Conservation (phyloP, 345 rosid species). For the Eucalyptus albens region DNA sequence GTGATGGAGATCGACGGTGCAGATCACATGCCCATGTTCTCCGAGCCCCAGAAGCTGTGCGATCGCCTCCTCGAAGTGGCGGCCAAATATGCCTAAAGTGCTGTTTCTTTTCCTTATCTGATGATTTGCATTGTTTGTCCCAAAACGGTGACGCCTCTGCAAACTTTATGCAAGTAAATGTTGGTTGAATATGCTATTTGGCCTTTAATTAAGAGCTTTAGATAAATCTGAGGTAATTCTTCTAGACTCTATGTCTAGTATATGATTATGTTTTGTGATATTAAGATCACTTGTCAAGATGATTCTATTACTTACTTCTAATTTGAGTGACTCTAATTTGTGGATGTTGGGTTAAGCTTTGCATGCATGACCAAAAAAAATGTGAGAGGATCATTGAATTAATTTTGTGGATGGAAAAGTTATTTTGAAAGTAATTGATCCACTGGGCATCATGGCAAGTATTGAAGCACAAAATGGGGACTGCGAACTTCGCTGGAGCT, state of each 20-base stretch:
- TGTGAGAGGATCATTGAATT: not conserved
- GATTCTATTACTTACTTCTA: too few species aligned
- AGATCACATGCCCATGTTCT: constrained; percentile 31
- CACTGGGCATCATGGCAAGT: not conserved
- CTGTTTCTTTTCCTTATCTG: not conserved
- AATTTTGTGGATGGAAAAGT: not conserved
- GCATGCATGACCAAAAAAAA: not conserved
- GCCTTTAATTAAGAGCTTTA: not conserved
- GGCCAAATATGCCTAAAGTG: not conserved
- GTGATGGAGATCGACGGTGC: constrained; percentile 2
- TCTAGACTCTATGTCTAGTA: not conserved
- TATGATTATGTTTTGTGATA: not conserved
- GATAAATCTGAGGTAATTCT: not conserved
- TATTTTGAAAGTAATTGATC: not conserved
- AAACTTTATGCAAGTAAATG: not conserved
- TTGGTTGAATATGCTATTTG: not conserved
- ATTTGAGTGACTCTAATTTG: not conserved
- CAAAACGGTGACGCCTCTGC: not conserved
- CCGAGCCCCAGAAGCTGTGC: constrained; percentile 12
- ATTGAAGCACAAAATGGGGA: not conserved
- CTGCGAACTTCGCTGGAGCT: not conserved
- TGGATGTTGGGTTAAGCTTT: not conserved
- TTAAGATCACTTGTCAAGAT: not conserved
- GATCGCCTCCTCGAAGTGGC: constrained; percentile 6
- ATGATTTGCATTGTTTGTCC: not conserved